Percentiles rank a stretch among this genome's conserved stretches.
Conservation (phyloP, 2,329 filamentous ascomycete species). For the Colletotrichum magnum region DNA sequence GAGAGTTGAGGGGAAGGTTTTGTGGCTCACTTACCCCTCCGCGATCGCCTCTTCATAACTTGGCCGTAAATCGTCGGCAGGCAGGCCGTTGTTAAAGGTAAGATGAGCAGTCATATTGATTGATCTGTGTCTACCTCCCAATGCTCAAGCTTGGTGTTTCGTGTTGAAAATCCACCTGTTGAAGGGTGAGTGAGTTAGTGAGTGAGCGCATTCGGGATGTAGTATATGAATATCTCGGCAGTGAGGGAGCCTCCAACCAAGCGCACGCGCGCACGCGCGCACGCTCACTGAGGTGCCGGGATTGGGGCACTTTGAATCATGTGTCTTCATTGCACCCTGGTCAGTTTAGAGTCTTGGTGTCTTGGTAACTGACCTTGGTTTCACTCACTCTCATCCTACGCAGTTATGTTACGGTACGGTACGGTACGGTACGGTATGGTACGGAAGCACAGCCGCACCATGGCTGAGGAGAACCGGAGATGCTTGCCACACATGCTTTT, state of each 20-base stretch:
- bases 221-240: too few relatives aligned
- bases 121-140: neutral
- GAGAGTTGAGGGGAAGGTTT: too few relatives aligned
- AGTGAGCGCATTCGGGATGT: too few relatives aligned
- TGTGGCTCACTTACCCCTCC: conserved; percentile 11
- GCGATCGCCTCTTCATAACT: conserved; percentile 32
- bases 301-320: neutral
- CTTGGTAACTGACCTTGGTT: neutral
- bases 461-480: neutral
- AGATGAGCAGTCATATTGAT: conserved; percentile 7
- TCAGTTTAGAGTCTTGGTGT: conserved; percentile 5
- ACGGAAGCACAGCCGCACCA: neutral
- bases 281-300: neutral
- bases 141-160: too few relatives aligned
- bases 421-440: too few relatives aligned
- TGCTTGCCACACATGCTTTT: neutral
- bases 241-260: too few relatives aligned
- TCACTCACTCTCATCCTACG: too few relatives aligned
- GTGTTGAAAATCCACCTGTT: too few relatives aligned
- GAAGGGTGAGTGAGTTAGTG: too few relatives aligned
- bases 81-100: neutral
- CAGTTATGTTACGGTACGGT: too few relatives aligned
- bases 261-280: neutral
- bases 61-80: conserved; percentile 20
- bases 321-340: neutral